Evolutionary conservation across 2,329 filamentous ascomycete species (phyloP).

Genomic region (Parafenestella ontariensis): DNA sequence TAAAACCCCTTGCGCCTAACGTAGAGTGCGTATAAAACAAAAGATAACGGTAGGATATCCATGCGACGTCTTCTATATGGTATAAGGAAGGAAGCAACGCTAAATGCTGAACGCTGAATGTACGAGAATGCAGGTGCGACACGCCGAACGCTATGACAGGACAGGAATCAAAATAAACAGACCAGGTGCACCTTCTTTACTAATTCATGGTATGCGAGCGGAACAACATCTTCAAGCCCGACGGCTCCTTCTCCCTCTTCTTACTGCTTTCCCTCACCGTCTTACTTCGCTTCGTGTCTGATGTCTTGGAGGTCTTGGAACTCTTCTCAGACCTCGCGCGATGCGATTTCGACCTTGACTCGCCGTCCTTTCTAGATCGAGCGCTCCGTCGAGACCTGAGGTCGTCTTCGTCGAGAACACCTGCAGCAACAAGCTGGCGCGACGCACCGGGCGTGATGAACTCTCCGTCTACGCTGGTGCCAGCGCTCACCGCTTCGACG

Average conservation of each 20-base stretch:
- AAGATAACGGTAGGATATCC: slow-evolving; percentile 4
- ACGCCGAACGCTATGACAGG: slow-evolving; percentile 4
- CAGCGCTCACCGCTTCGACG: slow-evolving; percentile 59
- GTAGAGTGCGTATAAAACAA: neutral
- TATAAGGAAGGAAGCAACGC: slow-evolving; percentile 18
- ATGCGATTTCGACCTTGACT: slow-evolving; percentile 36
- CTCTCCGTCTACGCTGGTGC: slow-evolving; percentile 70
- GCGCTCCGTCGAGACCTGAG: slow-evolving; percentile 49
- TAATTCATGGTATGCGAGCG: slow-evolving; percentile 35
- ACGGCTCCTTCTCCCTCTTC: slow-evolving; percentile 53
- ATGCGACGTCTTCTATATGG: slow-evolving; percentile 12
- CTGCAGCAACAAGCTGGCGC: slow-evolving; percentile 53
- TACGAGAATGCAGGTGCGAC: neutral
- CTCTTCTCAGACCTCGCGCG: slow-evolving; percentile 37
- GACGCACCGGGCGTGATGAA: slow-evolving; percentile 68
- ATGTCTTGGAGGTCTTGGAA: slow-evolving; percentile 35
- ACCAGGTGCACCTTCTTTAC: no score
- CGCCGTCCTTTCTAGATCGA: slow-evolving; percentile 28
- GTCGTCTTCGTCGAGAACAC: slow-evolving; percentile 56
- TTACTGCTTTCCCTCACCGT: slow-evolving; percentile 29
- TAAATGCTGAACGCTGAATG: slow-evolving; percentile 13
- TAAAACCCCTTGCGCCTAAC: neutral
- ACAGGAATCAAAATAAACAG: neutral
- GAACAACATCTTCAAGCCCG: slow-evolving; percentile 53
- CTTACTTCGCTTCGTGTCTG: slow-evolving; percentile 29